A percentile compares a stretch with the other conserved stretches of the same genome.
Evolutionary conservation across 2,329 filamentous ascomycete genomes (phyloP).

Genomic region (Parastagonospora nodorum): DNA sequence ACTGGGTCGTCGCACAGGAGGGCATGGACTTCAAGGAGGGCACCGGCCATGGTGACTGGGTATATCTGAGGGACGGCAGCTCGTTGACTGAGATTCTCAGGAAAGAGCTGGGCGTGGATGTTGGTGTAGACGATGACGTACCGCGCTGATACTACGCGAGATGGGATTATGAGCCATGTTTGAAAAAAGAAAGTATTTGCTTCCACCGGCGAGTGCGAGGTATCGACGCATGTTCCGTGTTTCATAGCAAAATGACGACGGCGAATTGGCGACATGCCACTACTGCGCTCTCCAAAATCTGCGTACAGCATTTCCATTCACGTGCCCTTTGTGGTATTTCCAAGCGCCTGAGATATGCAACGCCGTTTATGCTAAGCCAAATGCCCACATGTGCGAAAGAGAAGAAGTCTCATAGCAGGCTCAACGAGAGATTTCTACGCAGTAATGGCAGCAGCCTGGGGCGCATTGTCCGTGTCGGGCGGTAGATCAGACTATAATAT

Average conservation of each 20-base stretch:
- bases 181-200: no score
- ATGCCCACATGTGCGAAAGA: background rate
- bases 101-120: slow-evolving; percentile 73
- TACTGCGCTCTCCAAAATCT: no score
- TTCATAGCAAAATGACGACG: no score
- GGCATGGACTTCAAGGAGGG: slow-evolving; percentile 80
- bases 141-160: slow-evolving; percentile 25
- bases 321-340: slow-evolving; percentile 2
- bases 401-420: background rate
- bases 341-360: slow-evolving; percentile 26
- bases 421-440: no score
- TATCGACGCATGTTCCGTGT: no score
- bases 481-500: slow-evolving; percentile 38
- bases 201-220: no score
- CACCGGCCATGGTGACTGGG: slow-evolving; percentile 75
- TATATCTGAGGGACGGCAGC: slow-evolving; percentile 84
- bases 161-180: no score
- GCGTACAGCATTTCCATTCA: no score
- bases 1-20: slow-evolving; percentile 80
- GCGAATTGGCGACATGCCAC: no score
- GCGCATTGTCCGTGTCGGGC: slow-evolving; percentile 28
- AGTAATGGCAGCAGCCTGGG: slow-evolving; percentile 29
- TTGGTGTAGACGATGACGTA: slow-evolving; percentile 37
- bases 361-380: slow-evolving; percentile 4
- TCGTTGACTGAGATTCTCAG: slow-evolving; percentile 74